phyloP scores from a whole-genome alignment of 2,329 filamentous ascomycete species.

The Alternaria panax region DNA sequence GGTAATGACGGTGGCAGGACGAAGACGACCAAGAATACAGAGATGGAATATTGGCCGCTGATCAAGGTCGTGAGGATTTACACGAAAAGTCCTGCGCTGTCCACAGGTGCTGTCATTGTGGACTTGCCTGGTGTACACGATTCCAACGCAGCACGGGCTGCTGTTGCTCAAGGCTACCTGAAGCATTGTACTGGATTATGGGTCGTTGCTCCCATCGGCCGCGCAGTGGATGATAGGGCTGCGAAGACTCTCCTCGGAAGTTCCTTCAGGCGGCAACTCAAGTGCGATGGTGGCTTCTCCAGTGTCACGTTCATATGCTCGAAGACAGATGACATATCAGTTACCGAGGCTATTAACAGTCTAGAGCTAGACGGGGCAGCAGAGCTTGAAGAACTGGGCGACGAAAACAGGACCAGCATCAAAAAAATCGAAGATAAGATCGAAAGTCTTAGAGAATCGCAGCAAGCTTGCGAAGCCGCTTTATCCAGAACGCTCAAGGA shows the following conservation, averaged over 20 bases:
- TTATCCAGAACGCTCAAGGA: constrained; percentile 52
- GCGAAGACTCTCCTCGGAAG: constrained; percentile 65
- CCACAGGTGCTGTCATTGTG: constrained; percentile 63
- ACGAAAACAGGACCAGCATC: constrained; percentile 26
- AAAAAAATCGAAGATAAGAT: constrained; percentile 29
- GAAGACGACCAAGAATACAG: constrained; percentile 29
- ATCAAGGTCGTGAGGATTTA: constrained; percentile 64
- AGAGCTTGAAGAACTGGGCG: constrained; percentile 37
- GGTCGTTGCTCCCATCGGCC: constrained; percentile 68
- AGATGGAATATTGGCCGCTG: constrained; percentile 59
- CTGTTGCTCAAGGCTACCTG: constrained; percentile 66
- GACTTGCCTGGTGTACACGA: constrained; percentile 68
- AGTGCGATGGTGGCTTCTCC: constrained; percentile 64
- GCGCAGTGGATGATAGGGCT: constrained; percentile 67
- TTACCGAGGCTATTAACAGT: constrained; percentile 54
- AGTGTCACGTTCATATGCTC: constrained; percentile 68
- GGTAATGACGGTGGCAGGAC: too few species aligned
- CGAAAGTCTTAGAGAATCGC: constrained; percentile 43
- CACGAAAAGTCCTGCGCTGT: constrained; percentile 59
- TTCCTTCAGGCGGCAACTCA: constrained; percentile 65
- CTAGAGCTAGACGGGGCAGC: constrained; percentile 47
- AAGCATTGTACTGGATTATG: constrained; percentile 67
- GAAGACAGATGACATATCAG: constrained; percentile 68
- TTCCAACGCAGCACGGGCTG: constrained; percentile 65
- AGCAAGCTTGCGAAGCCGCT: constrained; percentile 41